These are phyloP conservation scores for Solanum lignicaule DNA, from an alignment of 257 asterid genomes.

Conservation along the genomic window DNA sequence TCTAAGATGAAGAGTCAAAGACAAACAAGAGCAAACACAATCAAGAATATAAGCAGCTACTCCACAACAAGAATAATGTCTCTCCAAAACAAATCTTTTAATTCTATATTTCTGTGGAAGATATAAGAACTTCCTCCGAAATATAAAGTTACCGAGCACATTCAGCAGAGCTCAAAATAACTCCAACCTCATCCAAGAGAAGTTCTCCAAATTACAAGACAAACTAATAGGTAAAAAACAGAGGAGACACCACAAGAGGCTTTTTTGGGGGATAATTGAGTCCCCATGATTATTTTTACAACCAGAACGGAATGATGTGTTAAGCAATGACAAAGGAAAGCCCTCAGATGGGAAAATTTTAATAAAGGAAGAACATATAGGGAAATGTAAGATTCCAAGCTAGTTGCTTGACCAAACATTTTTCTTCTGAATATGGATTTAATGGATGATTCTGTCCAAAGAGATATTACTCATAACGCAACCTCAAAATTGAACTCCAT, in stretches of 20 bases:
- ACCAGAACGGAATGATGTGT: not conserved
- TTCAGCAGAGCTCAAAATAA: not conserved
- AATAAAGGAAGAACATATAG: not conserved
- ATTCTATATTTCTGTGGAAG: not conserved
- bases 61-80: not conserved
- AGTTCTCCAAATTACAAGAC: not conserved
- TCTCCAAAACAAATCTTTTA: not conserved
- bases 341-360: not conserved
- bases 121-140: not conserved
- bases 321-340: not conserved
- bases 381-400: not conserved
- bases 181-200: not conserved
- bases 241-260: not conserved
- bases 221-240: not conserved
- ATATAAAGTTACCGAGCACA: not conserved
- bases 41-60: not conserved
- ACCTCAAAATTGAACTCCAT: not conserved
- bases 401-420: not conserved
- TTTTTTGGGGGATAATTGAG: not conserved
- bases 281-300: not conserved
- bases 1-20: not conserved
- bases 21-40: not conserved
- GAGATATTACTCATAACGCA: not conserved
- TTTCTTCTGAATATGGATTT: not conserved
- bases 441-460: not conserved